Base-by-base conservation (phyloP, 306 rosid genomes). In the Astragalus membranaceus region DNA sequence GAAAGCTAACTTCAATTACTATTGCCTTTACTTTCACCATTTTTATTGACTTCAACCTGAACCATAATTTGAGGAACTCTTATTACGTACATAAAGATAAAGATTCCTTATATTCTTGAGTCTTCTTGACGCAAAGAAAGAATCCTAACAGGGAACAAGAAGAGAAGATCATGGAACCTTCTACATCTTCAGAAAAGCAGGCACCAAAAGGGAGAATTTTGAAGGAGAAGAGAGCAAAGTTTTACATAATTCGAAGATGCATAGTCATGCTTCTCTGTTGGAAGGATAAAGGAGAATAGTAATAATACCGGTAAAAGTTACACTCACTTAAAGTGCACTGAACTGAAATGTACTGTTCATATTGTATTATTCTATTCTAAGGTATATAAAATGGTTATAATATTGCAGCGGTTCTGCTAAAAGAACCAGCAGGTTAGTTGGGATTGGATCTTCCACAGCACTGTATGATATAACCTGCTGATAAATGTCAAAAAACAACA, bases 251-350 rank as follows among this genome's bases (percentile, higher is more conserved):
- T 53, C 77, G 80, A 55, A 39, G 79, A 13, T 77, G 85, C 82
- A 81, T 81, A 50, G 60, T 73, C 70, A 81, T 81, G 85, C 85
- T 77, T 64, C 85, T 81, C 52, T 81, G 85, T 73, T 81, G 85
- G 85, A 81, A 64, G 77, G 82, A 81, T 6, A 77, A 77, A 13
- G 67, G 82, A 63, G 85, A 81, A 32, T 52, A 73, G 68, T 49
- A 74, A 57, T 30, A 32, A 57, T 30, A 32, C 70, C 5, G 82
- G 77, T 81, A 73, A 62, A 73, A 26, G 2, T 26, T 26, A 48
- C 69, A 64, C 70, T 64, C 59, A 53, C 49, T 49, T 58, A 57
- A 10, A 61, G 17, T 44, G 23, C 16, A 67, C 26, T 64, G 16
- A 50, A 26, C 30, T 26, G 30, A 26, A 26, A 9, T 51, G 26